These are phyloP conservation scores for Yamadazyma olivae DNA, from an alignment of 805 yeast species.

Conservation along the genomic window DNA sequence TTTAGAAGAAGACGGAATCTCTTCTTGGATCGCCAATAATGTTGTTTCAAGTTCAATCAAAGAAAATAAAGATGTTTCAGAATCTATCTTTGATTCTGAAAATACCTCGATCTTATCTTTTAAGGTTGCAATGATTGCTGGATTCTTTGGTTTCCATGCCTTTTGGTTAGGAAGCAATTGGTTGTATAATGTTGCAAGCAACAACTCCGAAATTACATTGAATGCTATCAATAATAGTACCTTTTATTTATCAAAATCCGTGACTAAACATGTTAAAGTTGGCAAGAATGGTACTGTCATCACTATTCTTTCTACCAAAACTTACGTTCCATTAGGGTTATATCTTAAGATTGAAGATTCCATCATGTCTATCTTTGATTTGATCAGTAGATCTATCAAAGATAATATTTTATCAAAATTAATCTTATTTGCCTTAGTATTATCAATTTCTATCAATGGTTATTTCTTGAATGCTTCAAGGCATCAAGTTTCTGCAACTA, in stretches of 20 bases:
- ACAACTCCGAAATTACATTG: neutral
- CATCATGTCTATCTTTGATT: constrained; percentile 47
- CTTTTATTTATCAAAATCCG: constrained; percentile 32
- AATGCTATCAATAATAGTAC: neutral
- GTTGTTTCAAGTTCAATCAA: constrained; percentile 53
- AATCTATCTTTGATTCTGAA: constrained; percentile 20
- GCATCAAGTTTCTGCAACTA: constrained; percentile 49
- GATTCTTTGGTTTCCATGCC: constrained; percentile 60
- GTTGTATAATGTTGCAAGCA: constrained; percentile 40
- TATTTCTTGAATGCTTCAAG: constrained; percentile 87
- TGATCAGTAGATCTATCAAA: constrained; percentile 64
- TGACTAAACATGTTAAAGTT: constrained; percentile 43
- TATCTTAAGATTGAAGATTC: constrained; percentile 62
- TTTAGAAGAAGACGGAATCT: constrained; percentile 90
- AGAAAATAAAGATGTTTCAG: constrained; percentile 15
- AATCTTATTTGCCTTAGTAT: constrained; percentile 65
- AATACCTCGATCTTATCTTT: constrained; percentile 44
- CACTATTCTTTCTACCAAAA: constrained; percentile 54
- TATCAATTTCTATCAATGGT: constrained; percentile 77
- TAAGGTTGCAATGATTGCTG: constrained; percentile 57
- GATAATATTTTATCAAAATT: constrained; percentile 80
- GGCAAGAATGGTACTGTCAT: constrained; percentile 52
- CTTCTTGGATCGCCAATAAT: constrained; percentile 64
- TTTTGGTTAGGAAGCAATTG: constrained; percentile 71
- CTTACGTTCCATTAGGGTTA: constrained; percentile 55